phyloP scores from a whole-genome alignment of 768 basidiomycete species.

The Tricholoma sp. region DNA sequence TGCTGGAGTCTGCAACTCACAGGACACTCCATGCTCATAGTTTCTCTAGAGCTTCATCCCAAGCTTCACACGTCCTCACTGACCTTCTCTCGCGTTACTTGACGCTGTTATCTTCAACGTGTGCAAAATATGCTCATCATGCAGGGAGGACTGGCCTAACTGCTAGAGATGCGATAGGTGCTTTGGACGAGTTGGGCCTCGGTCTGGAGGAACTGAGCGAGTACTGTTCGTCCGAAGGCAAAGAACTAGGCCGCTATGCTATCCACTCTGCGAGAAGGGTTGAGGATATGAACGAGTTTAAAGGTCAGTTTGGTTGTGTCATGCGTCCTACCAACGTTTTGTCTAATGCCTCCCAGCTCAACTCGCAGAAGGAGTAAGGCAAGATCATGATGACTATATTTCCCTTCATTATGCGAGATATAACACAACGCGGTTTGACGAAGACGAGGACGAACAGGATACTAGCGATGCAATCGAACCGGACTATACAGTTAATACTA shows the following conservation, averaged over 20 bases:
- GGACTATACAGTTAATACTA: conserved; percentile 17
- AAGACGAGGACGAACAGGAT: conserved; percentile 24
- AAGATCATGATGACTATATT: conserved; percentile 51
- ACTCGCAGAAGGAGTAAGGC: conserved; percentile 51
- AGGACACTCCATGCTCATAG: conserved; percentile 72
- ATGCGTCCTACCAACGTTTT: conserved; percentile 13
- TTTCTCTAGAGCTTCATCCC: conserved; percentile 71
- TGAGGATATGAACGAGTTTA: conserved; percentile 71
- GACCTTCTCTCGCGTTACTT: conserved; percentile 76
- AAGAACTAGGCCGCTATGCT: conserved; percentile 65
- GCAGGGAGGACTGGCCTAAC: conserved; percentile 60
- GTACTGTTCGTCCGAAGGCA: conserved; percentile 61
- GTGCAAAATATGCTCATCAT: conserved; percentile 70
- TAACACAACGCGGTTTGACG: conserved; percentile 27
- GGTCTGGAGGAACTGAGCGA: conserved; percentile 64
- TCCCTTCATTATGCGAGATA: conserved; percentile 43
- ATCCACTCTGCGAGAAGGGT: conserved; percentile 56
- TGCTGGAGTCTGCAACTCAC: conserved; percentile 63
- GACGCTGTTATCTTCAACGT: conserved; percentile 56
- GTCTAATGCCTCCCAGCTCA: conserved; percentile 43
- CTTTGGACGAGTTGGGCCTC: conserved; percentile 73
- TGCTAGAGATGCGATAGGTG: conserved; percentile 54
- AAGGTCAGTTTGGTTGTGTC: conserved; percentile 43
- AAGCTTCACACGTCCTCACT: conserved; percentile 65
- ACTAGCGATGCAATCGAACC: conserved; percentile 28